Evolutionary conservation across 2,329 filamentous ascomycete genomes (phyloP).

Genomic region (Epichloe brachyelytri): DNA sequence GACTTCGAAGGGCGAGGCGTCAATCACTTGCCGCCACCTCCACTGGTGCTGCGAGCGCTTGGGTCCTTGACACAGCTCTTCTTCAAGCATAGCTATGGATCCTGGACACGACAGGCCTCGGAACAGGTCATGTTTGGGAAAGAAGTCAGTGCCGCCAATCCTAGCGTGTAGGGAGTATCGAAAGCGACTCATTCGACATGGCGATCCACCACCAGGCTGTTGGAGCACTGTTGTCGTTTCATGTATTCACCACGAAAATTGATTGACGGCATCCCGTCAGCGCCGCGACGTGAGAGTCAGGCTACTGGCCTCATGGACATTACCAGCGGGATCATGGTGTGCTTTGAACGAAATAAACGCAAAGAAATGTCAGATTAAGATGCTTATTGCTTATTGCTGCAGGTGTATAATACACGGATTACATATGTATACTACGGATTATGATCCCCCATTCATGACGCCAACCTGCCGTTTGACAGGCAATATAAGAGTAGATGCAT

Average conservation of each 20-base stretch:
- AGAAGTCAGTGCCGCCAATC: too few species aligned
- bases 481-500: neutral
- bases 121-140: neutral
- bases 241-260: too few species aligned
- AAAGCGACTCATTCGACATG: neutral
- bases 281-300: too few species aligned
- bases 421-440: neutral
- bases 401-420: constrained; percentile 2
- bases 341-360: too few species aligned
- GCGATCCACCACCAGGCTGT: too few species aligned
- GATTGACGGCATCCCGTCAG: too few species aligned
- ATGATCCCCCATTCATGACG: constrained; percentile 1
- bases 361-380: neutral
- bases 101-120: constrained; percentile 25
- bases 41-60: constrained; percentile 60
- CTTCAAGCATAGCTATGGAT: too few species aligned
- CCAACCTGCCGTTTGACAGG: constrained; percentile 1
- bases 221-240: too few species aligned
- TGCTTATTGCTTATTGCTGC: neutral
- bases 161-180: neutral
- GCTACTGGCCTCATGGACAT: too few species aligned
- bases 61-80: constrained; percentile 42
- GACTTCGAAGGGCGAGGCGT: constrained; percentile 39
- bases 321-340: too few species aligned
- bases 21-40: constrained; percentile 48